phyloP scores from a whole-genome alignment of 1,284 basidiomycete genomes.

The Cutaneotrichosporon sp. region DNA sequence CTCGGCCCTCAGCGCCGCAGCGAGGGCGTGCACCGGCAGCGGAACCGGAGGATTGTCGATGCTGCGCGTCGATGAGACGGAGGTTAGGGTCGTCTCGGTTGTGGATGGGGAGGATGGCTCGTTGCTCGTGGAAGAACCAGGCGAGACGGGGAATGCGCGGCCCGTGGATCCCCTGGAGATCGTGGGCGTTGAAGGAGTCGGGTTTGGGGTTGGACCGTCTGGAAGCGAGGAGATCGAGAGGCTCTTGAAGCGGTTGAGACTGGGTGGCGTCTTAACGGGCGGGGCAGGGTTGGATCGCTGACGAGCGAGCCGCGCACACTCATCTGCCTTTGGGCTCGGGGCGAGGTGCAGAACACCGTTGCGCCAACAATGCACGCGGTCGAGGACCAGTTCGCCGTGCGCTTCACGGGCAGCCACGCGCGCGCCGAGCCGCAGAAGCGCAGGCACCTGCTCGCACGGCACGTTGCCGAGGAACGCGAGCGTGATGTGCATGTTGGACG shows the following conservation, averaged over 20 bases:
- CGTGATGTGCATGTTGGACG: conserved; percentile 9
- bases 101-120: too few relatives aligned
- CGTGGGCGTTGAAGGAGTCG: too few relatives aligned
- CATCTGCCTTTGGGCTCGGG: background rate
- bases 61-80: background rate
- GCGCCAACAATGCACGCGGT: background rate
- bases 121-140: too few relatives aligned
- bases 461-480: conserved; percentile 10
- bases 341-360: conserved; percentile 12
- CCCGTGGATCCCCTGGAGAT: too few relatives aligned
- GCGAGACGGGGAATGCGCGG: too few relatives aligned
- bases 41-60: background rate
- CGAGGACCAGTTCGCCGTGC: background rate
- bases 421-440: background rate
- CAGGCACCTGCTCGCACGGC: background rate
- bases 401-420: background rate
- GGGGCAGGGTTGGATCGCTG: background rate
- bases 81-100: too few relatives aligned
- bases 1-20: background rate
- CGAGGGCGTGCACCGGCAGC: background rate
- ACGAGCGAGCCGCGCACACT: background rate
- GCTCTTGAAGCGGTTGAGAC: background rate
- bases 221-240: background rate
- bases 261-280: background rate
- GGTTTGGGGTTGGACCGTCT: too few relatives aligned